Evolutionary conservation across 345 rosid genomes (phyloP), one percentile per base, ranked within the genome.

Genomic region (Laguncularia racemosa): DNA sequence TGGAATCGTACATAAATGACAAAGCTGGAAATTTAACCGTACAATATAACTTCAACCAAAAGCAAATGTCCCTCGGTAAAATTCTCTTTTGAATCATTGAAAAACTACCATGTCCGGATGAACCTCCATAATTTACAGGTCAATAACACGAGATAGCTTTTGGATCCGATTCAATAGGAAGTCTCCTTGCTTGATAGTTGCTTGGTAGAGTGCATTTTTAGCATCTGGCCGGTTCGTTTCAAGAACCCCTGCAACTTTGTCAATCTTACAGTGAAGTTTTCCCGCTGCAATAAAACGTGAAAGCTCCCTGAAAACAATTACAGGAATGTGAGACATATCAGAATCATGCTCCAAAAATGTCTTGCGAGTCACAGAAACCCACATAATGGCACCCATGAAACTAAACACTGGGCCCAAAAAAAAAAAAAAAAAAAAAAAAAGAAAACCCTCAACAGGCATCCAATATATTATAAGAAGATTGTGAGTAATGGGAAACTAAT

Each of bases 231-330:
- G 88, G 74, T 88, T 88, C 2, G 99, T 95, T 78, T 95, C 99
- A 16, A 95, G 85, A 65, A 95, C 97, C 61, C 97, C 99, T 15
- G 93, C 96, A 67, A 90, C 99, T 73, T 95, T 95, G 69, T 95
- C 99, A 59, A 95, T 95, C 89, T 84, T 95, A 89, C 99, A 95
- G 64, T 95, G 96, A 60, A 95, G 97, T 73, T 95, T 95, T 60
- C 99, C 97, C 4, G 95, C 97, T 4, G 99, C 95, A 50, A 95
- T 95, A 55, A 90, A 95, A 3, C 87, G 83, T 9, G 96, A 90
- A n/a, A 95, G 82, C 74, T 95, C 99, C 85, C 99, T 93, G 81
- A 18, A 54, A 71, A 60, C 45, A 18, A 71, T 49, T 21, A 50
- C 44, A 19, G 5, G 21, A n/a, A n/a, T 19, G 17, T 16, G 6